These are phyloP conservation scores for Setomelanomma holmii DNA, from an alignment of 2,329 filamentous ascomycete genomes.

Conservation along the genomic window DNA sequence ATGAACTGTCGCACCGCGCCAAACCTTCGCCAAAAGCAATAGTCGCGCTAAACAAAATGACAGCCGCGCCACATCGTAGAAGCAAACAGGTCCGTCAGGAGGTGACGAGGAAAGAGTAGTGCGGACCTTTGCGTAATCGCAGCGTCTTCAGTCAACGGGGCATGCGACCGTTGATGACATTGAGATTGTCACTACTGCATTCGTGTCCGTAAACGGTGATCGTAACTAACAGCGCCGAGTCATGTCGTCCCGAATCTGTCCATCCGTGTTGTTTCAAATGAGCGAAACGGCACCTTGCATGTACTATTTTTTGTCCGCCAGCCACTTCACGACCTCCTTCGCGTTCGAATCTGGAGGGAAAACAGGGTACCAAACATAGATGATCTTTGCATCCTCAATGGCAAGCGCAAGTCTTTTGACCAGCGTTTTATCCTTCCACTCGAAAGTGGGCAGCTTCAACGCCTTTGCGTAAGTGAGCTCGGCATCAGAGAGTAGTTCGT, in stretches of 20 bases:
- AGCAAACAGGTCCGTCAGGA: slow-evolving; percentile 4
- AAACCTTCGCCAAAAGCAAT: slow-evolving; percentile 26
- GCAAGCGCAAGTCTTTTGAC: slow-evolving; percentile 50
- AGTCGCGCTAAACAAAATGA: slow-evolving; percentile 17
- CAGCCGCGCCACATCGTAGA: slow-evolving; percentile 11
- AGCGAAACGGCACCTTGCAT: slow-evolving; percentile 23
- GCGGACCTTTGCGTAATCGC: background rate
- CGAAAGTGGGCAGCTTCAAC: slow-evolving; percentile 49
- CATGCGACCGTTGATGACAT: background rate
- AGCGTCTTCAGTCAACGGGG: background rate
- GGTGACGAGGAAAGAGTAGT: slow-evolving; percentile 3
- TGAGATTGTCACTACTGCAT: background rate
- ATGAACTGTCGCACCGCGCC: slow-evolving; percentile 28
- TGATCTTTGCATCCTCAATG: slow-evolving; percentile 49
- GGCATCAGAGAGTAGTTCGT: slow-evolving; percentile 53
- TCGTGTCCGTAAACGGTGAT: background rate
- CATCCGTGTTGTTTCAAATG: slow-evolving; percentile 31
- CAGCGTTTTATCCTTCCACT: slow-evolving; percentile 47
- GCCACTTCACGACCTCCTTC: slow-evolving; percentile 47
- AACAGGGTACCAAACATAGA: slow-evolving; percentile 54
- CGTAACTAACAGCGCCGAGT: slow-evolving; percentile 17
- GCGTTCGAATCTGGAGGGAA: slow-evolving; percentile 52
- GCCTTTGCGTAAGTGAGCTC: slow-evolving; percentile 42
- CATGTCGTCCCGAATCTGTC: slow-evolving; percentile 21
- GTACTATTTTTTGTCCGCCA: slow-evolving; percentile 30